Evolutionary conservation across 208 protist species (phyloP), one percentile per base, ranked within the genome.

Genomic region (Wallacemonas sp.): DNA sequence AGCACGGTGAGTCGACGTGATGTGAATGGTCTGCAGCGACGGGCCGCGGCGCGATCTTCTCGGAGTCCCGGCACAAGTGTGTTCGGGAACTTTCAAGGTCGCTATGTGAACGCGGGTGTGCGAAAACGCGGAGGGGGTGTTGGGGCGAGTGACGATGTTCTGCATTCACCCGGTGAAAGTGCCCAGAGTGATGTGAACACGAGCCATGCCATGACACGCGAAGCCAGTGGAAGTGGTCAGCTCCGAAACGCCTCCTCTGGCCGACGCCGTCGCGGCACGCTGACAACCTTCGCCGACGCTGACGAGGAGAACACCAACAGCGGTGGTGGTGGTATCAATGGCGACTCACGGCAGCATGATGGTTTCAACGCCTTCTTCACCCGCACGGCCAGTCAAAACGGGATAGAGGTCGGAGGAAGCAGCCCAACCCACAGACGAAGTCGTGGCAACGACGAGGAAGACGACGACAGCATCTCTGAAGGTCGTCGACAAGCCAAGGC

Each of bases 1-100:
- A 58, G 51, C 31, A 42, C 51, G 8, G 51, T 58, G 14, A 58
- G 51, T 39, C 51, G 51, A 19, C 51, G 51, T 21, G 51, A 58
- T 38, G 51, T 58, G 15, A 38, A 38, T 21, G 36, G 26, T n/a
- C 28, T 58, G 1, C 51, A 58, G 51, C 51, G 51, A 19, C 51
- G 51, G 9, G 51, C 51, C 9, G 51, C 51, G 3, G 51, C 51
- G 28, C 51, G 41, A 3, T 33, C 30, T 9, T 39, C 26, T 26
- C 51, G 51, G 9, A 58, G 51, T 21, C 30, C 36, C 26, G 51
- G 51, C 30, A 27, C 51, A 14, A 58, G 51, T 31, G 51, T 58
- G 30, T 58, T 31, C 2, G 51, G 51, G 2, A 58, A 58, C 51
- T 58, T 58, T 19, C 51, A 58, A 39, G 51, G 51, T 9, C 51